phyloP scores from a whole-genome alignment of 495 filamentous ascomycete genomes.

The Tetracladium setigerum region DNA sequence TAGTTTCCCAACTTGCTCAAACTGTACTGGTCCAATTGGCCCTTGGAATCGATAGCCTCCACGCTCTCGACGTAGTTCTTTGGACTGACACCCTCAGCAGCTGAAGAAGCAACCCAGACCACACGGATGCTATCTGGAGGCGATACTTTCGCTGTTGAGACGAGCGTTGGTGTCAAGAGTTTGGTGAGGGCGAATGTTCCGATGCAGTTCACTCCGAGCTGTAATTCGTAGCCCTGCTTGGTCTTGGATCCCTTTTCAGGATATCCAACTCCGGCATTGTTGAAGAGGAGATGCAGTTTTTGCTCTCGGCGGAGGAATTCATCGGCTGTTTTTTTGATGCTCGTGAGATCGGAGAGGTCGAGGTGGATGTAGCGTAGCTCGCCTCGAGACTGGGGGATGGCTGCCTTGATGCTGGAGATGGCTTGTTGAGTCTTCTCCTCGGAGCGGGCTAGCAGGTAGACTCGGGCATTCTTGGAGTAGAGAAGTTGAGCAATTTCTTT shows the following conservation, averaged over 20 bases:
- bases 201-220: conserved; percentile 34
- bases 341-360: conserved; percentile 31
- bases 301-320: conserved; percentile 29
- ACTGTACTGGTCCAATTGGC: conserved; percentile 28
- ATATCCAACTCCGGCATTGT: conserved; percentile 38
- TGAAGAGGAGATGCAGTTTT: conserved; percentile 9
- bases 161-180: conserved; percentile 31
- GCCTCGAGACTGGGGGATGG: conserved; percentile 6
- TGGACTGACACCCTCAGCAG: conserved; percentile 17
- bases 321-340: conserved; percentile 20
- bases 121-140: conserved; percentile 32
- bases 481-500: conserved; percentile 55
- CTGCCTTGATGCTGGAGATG: conserved; percentile 35
- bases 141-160: conserved; percentile 27
- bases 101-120: conserved; percentile 30
- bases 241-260: conserved; percentile 24
- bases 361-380: conserved; percentile 33
- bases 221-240: conserved; percentile 25
- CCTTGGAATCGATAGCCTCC: too few species aligned
- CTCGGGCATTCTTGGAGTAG: conserved; percentile 46
- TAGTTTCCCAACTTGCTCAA: conserved; percentile 31
- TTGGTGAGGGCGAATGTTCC: conserved; percentile 34
- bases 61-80: conserved; percentile 24
- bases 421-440: conserved; percentile 40
- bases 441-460: conserved; percentile 57